Evolutionary conservation across 345 rosid genomes (phyloP).

Genomic region (Pseudoturritis turrita): DNA sequence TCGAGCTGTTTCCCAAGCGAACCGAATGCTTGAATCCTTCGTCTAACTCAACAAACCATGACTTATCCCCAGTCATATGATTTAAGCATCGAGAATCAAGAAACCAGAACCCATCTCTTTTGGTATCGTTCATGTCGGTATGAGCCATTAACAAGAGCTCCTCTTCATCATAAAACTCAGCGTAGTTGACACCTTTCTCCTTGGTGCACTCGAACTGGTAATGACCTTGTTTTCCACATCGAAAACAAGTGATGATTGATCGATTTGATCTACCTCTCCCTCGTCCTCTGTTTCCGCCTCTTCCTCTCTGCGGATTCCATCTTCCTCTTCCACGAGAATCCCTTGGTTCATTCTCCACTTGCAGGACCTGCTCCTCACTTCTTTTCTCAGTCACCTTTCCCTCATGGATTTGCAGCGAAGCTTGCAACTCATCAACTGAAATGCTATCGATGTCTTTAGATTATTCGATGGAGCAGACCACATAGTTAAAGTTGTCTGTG

Average conservation of each 20-base stretch:
- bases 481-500: background rate
- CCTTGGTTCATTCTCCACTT: background rate
- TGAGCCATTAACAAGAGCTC: background rate
- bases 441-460: background rate
- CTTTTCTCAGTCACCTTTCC: background rate
- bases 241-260: background rate
- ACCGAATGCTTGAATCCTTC: background rate
- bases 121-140: fast-evolving
- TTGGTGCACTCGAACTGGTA: background rate
- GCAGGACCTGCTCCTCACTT: background rate
- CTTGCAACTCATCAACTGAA: background rate
- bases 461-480: background rate
- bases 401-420: fast-evolving
- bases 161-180: background rate
- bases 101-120: background rate
- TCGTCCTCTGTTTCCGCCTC: no score
- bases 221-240: background rate
- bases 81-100: background rate
- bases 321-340: background rate
- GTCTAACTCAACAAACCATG: background rate
- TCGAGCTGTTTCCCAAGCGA: background rate
- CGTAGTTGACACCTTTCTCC: background rate
- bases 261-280: background rate
- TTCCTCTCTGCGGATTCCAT: no score
- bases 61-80: background rate